Base-by-base conservation (phyloP, 306 rosid genomes). In the Quercus gilva region DNA sequence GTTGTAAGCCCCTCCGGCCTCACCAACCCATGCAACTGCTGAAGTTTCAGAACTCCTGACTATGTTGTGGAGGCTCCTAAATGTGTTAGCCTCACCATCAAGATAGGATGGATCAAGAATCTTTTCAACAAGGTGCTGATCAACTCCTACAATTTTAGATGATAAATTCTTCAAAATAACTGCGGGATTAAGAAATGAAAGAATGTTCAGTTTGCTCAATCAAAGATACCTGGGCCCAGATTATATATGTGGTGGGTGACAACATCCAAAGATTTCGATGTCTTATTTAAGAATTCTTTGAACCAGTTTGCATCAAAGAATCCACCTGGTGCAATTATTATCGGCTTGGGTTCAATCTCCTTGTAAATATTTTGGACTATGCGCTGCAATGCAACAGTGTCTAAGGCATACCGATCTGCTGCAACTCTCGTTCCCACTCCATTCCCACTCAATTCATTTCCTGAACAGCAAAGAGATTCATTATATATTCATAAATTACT, bases 1-100 rank as follows among this genome's bases (percentile, higher is more conserved):
- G 77, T 90, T 90, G 82, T 88, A 96, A 45, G 99, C 94, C 57
- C 99, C 99, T 82, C 99, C 99, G 5, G 99, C 82, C 86, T 96
- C 99, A 55, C 98, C 99, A 76, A 96, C 98, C 98, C 99, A 96
- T 2, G 99, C 88, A 56, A 59, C 70, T 18, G 92, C 92, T 9
- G 87, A 78, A 70, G 84, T 86, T 76, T 79, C 61, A 65, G 96
- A 87, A 69, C 76, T 84, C 80, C n/a, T 77, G 14, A 93, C 81
- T 81, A 89, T 74, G 75, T 73, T 71, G 35, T 74, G 90, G 55
- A 96, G 98, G 84, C 74, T 52, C 23, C 86, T 74, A 77, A 93
- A 96, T 29, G 92, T 89, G 77, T 52, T 12, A 33, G 85, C 84
- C 86, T 18, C 87, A 33, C 80, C 85, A 76, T 96, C 91, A 51